phyloP scores from a whole-genome alignment of 164 flowering plant genomes.

The Brasenia schreberi region DNA sequence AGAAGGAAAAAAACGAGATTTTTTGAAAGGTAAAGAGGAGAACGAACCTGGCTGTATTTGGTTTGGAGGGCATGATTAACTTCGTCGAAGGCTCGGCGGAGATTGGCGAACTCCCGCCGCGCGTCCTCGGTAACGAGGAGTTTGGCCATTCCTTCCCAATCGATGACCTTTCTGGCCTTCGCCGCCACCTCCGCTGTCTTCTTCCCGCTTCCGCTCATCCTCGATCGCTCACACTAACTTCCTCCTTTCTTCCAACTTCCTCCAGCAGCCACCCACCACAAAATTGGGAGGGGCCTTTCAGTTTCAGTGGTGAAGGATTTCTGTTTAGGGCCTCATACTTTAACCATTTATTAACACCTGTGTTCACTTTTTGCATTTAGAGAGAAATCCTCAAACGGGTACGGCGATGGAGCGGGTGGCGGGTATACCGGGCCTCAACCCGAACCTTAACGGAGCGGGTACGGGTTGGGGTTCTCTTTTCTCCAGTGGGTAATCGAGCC shows the following conservation, averaged over 20 bases:
- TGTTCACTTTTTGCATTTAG: too few relatives aligned
- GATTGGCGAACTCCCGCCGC: conserved; percentile 65
- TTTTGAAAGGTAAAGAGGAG: neutral
- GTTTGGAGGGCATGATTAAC: conserved; percentile 74
- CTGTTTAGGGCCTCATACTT: too few relatives aligned
- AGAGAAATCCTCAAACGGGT: too few relatives aligned
- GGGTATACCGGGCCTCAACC: too few relatives aligned
- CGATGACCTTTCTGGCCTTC: conserved; percentile 63
- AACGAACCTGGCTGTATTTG: conserved; percentile 66
- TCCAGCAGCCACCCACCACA: neutral
- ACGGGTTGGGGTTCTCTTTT: too few relatives aligned
- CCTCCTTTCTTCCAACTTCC: too few relatives aligned
- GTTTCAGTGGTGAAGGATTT: too few relatives aligned
- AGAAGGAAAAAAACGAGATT: neutral
- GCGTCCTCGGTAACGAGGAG: conserved; percentile 77
- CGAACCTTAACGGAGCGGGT: too few relatives aligned
- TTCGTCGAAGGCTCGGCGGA: conserved; percentile 84
- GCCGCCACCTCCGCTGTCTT: conserved; percentile 53
- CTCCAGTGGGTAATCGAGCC: too few relatives aligned
- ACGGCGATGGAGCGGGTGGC: too few relatives aligned
- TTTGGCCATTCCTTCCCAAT: conserved; percentile 94
- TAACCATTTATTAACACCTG: too few relatives aligned
- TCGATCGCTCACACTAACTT: conserved; percentile 6
- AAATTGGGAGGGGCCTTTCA: too few relatives aligned
- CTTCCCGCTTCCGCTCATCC: conserved; percentile 70